Conservation (phyloP, 805 yeast genomes). For the Saccharomyces kudriavzevii region DNA sequence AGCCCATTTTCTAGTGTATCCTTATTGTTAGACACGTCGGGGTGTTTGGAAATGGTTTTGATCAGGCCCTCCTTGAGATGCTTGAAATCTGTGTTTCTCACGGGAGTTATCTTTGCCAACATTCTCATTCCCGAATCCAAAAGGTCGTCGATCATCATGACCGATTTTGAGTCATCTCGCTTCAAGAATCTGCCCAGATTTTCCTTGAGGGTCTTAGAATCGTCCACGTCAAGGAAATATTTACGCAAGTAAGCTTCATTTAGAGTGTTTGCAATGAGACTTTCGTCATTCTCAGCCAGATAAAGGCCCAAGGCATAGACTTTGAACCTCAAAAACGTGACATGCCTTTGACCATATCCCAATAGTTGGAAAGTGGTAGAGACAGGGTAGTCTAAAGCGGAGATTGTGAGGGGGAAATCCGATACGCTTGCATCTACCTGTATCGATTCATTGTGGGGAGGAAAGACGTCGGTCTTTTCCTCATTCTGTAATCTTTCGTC, state of each 20-base stretch:
- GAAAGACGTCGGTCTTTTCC: slow-evolving; percentile 2
- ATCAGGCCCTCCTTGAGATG: slow-evolving; percentile 86
- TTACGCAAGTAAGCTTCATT: slow-evolving; percentile 36
- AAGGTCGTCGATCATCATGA: slow-evolving; percentile 46
- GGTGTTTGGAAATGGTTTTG: slow-evolving; percentile 65
- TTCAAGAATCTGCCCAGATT: slow-evolving; percentile 38
- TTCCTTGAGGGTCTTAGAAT: slow-evolving; percentile 31
- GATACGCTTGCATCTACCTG: slow-evolving; percentile 43
- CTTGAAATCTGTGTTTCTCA: slow-evolving; percentile 82
- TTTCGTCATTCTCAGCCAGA: slow-evolving; percentile 51
- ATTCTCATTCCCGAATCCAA: slow-evolving; percentile 54
- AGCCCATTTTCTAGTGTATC: slow-evolving; percentile 53
- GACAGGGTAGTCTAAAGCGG: slow-evolving; percentile 23
- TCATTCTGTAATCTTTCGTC: slow-evolving; percentile 1
- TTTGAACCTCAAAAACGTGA: slow-evolving; percentile 71
- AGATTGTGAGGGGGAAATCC: slow-evolving; percentile 36
- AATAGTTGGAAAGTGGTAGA: slow-evolving; percentile 43
- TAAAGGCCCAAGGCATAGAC: slow-evolving; percentile 87
- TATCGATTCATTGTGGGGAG: slow-evolving; percentile 26
- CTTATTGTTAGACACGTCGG: slow-evolving; percentile 44
- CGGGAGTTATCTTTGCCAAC: slow-evolving; percentile 72
- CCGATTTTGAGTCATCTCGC: slow-evolving; percentile 42
- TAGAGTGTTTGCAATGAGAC: slow-evolving; percentile 34
- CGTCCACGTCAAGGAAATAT: slow-evolving; percentile 31
- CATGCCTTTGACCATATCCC: slow-evolving; percentile 77